These are phyloP conservation scores for Tolypocladium pustulatum DNA, from an alignment of 2,329 filamentous ascomycete genomes.

Conservation along the genomic window DNA sequence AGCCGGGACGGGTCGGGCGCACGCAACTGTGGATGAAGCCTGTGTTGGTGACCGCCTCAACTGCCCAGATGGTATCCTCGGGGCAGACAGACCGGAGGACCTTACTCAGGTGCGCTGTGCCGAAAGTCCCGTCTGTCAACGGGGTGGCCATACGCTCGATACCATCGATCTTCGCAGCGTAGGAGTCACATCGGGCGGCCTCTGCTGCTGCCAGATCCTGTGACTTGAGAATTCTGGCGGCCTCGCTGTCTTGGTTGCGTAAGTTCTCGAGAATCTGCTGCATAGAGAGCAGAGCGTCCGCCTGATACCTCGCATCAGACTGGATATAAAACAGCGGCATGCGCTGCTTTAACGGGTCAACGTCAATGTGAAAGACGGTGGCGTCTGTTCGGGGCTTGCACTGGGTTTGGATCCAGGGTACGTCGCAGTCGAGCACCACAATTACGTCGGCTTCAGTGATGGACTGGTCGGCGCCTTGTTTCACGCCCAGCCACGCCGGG, in stretches of 20 bases:
- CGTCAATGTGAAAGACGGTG: conserved; percentile 47
- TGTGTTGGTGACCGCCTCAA: conserved; percentile 66
- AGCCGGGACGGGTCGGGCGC: conserved; percentile 51
- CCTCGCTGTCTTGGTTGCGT: conserved; percentile 20
- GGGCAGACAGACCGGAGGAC: conserved; percentile 9
- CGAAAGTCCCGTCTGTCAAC: conserved; percentile 36
- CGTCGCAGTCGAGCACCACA: conserved; percentile 72
- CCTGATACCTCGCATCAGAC: conserved; percentile 50
- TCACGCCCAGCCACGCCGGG: conserved; percentile 51
- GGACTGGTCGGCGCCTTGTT: conserved; percentile 58
- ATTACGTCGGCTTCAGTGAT: conserved; percentile 71
- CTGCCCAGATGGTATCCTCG: conserved; percentile 51
- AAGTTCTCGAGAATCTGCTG: conserved; percentile 56
- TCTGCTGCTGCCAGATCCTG: conserved; percentile 11
- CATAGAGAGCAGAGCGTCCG: conserved; percentile 50
- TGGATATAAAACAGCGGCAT: conserved; percentile 60
- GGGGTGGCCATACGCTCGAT: conserved; percentile 47
- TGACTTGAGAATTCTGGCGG: conserved; percentile 19
- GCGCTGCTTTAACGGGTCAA: conserved; percentile 52
- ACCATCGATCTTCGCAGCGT: conserved; percentile 44
- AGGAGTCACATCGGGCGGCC: conserved; percentile 41
- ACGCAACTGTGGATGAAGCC: conserved; percentile 56
- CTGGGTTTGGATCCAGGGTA: conserved; percentile 75
- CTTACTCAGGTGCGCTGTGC: conserved; percentile 20
- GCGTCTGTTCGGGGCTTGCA: conserved; percentile 37